Base-by-base conservation (phyloP, 2,329 filamentous ascomycete species). In the Dichotomopilus funicola region DNA sequence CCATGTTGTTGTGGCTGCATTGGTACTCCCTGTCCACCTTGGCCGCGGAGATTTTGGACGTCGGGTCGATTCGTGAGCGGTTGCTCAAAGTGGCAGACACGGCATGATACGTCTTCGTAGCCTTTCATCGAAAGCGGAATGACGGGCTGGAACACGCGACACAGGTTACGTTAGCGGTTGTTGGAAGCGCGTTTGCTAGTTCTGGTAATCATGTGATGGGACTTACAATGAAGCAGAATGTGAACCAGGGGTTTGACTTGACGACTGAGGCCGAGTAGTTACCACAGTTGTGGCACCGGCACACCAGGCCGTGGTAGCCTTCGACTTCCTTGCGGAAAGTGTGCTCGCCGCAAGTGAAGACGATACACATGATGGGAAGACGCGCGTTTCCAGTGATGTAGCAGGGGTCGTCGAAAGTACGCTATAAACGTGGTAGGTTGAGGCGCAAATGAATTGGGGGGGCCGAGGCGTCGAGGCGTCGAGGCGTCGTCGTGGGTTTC, bases 1-100 rank as follows among this genome's bases (percentile, higher is more conserved):
- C 65, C 61, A 34, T 68, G 70, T 10, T 66, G 63, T 10, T 66
- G 63, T 36, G 68, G 69, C 8, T 71, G 67, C 65, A 74, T 66
- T 1, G 70, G 71, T 34, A 73, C 63, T 51, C 69, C 70, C 31
- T 64, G 61, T 0, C 67, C 70, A 12, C 63, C 64, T 19, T 63
- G 68, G n/a, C 71, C 73, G 36, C 72, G 71, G 61, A 82, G 79
- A 53, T 73, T 73, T 66, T 77, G 74, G 49, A 83, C 78, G 57
- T 84, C 81, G 10, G 72, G 78, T 11, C 81, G 73, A 63, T 78
- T 75, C 61, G 80, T 75, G 53, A 86, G 75, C 8, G 83, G 82
- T 68, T 91, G 86, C 60, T 82, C 79, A 68, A 89, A 91, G 68
- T 86, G 83, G 78, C 88, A 92, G 68, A 91, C 83, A 65, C 83